Base-by-base conservation (phyloP, 805 yeast genomes). In the Kockiozyma suomiensis region DNA sequence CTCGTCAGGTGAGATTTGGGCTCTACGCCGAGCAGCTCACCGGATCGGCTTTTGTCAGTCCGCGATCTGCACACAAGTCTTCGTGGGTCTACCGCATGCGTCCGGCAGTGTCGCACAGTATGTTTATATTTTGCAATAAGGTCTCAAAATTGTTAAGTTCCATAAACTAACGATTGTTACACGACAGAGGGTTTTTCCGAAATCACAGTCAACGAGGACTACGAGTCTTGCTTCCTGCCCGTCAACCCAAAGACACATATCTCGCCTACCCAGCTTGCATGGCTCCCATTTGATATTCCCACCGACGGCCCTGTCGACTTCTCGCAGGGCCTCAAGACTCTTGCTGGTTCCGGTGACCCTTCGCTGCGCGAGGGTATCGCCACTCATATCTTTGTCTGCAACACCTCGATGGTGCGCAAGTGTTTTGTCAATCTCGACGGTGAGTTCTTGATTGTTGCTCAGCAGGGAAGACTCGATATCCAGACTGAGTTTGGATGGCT, bases 21-120 rank as follows among this genome's bases (percentile, higher is more conserved):
- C 69, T 70, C 32, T 70, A 67, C 42, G 69, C 72, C 15, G 72
- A 70, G 56, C 69, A 70, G 60, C 50, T 70, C 12, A 68, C 72
- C 3, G 72, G 72, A 4, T 68, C 72, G 1, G 72, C 72, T 8
- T 70, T 70, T 48, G 56, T 52, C 33, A 19, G 33, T 13, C 33
- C 56, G 13, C 49, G 56, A 10, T 8, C 21, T 13, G 56, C 56
- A 2, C 56, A 52, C 49, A 52, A 43, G 32, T n/a, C 56, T 13
- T 35, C 56, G 41, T 54, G 57, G 57, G 50, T 54, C 30, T 54
- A 54, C 46, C 57, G 57, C 38, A 54, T 54, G 57, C 50, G 57
- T 17, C 57, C 57, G 4, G 57, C 57, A 12, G 57, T 54, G 21
- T 45, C 57, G 7, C 57, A 54, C 30, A 52, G 56, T 52, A 52